Evolutionary conservation across 2,329 filamentous ascomycete species (phyloP).

Genomic region (Bisporella sp.): DNA sequence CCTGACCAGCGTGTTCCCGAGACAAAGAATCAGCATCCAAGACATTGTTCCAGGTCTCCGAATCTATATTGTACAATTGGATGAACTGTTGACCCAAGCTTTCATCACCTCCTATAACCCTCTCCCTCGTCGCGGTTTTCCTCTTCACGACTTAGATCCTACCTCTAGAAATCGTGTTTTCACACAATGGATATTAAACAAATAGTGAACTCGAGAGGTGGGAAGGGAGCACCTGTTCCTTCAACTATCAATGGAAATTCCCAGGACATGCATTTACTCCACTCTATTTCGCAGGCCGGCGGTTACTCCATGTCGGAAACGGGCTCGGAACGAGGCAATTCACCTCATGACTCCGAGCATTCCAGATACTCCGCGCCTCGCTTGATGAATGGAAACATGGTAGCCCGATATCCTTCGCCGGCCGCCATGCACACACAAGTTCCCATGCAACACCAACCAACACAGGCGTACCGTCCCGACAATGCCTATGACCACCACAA

Average conservation of each 20-base stretch:
- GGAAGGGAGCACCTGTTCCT: conserved; percentile 22
- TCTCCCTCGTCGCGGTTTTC: conserved; percentile 4
- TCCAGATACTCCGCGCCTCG: conserved; percentile 27
- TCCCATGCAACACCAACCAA: conserved; percentile 27
- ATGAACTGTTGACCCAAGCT: conserved; percentile 28
- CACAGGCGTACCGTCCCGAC: conserved; percentile 19
- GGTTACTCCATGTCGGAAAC: conserved; percentile 26
- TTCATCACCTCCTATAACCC: conserved; percentile 18
- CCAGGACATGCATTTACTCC: conserved; percentile 27
- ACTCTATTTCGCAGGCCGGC: conserved; percentile 27
- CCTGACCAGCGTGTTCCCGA: conserved; percentile 19
- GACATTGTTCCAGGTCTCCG: conserved; percentile 15
- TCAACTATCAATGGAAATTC: conserved; percentile 18
- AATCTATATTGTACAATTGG: conserved; percentile 17
- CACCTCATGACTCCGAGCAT: conserved; percentile 29
- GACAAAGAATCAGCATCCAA: conserved; percentile 18
- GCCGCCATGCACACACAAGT: conserved; percentile 27
- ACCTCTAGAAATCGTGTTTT: conserved; percentile 1
- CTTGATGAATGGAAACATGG: conserved; percentile 25
- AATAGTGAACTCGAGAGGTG: conserved; percentile 30
- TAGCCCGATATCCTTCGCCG: conserved; percentile 29
- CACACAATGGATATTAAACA: conserved; percentile 29
- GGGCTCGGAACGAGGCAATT: conserved; percentile 27
- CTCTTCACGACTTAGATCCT: neutral
- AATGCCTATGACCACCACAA: conserved; percentile 18